phyloP scores from a whole-genome alignment of 2,329 filamentous ascomycete species.

The Aureobasidium sp. region DNA sequence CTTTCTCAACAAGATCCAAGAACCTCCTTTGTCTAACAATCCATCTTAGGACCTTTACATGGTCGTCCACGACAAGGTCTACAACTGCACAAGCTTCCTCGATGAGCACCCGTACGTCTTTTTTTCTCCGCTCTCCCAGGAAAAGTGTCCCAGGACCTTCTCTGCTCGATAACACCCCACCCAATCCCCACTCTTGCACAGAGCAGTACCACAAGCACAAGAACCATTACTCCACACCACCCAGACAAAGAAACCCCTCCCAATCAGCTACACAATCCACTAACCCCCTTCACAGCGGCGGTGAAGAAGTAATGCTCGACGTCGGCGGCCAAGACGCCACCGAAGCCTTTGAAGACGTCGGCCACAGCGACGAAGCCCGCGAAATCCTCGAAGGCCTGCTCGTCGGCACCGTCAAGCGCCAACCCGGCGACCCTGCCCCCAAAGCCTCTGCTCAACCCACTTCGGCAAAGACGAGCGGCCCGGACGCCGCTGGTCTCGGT shows the following conservation, averaged over 20 bases:
- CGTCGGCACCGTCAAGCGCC: slow-evolving; percentile 71
- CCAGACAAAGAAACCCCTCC: neutral
- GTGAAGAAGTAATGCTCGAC: slow-evolving; percentile 95
- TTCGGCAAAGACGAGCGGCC: slow-evolving; percentile 45
- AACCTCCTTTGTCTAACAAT: neutral
- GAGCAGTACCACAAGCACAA: slow-evolving; percentile 12
- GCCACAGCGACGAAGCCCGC: slow-evolving; percentile 95
- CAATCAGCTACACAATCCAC: neutral
- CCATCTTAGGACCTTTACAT: slow-evolving; percentile 64
- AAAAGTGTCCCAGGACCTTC: neutral
- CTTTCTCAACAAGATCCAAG: neutral
- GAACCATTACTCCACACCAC: neutral
- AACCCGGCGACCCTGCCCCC: slow-evolving; percentile 72
- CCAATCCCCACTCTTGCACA: slow-evolving; percentile 16
- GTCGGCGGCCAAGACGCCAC: slow-evolving; percentile 93
- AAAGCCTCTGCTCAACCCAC: slow-evolving; percentile 49
- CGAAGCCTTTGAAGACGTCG: slow-evolving; percentile 98
- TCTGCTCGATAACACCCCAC: neutral
- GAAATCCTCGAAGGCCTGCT: slow-evolving; percentile 78
- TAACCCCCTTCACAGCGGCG: slow-evolving; percentile 56
- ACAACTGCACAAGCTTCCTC: slow-evolving; percentile 80
- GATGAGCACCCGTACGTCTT: slow-evolving; percentile 84
- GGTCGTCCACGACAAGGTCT: slow-evolving; percentile 94
- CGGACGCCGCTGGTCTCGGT: slow-evolving; percentile 51
- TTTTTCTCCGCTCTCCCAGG: slow-evolving; percentile 10